Evolutionary conservation across 192 early-diverging fungal genomes (phyloP).

Genomic region (Coemansia sp.): DNA sequence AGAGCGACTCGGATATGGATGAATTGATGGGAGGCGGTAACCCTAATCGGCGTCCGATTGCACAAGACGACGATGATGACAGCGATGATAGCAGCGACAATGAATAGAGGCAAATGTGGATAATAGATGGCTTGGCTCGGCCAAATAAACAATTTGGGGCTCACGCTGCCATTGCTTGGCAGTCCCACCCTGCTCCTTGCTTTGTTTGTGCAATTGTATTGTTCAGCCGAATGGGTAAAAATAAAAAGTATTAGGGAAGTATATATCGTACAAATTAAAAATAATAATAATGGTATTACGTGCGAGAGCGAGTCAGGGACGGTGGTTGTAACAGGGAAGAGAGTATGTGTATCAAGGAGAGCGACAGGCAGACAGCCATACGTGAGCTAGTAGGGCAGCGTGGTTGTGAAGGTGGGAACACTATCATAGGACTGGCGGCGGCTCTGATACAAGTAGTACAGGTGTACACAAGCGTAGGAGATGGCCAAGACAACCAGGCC

Average conservation of each 20-base stretch:
- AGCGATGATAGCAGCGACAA: conserved; percentile 2
- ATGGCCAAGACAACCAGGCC: conserved; percentile 47
- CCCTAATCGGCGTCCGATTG: conserved; percentile 23
- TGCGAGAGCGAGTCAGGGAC: conserved; percentile 4
- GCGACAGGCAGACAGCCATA: not conserved
- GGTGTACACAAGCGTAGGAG: conserved; percentile 46
- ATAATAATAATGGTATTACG: not conserved
- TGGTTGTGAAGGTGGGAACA: conserved; percentile 8
- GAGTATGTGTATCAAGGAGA: not conserved
- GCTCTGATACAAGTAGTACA: conserved; percentile 38
- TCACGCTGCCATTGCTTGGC: not conserved
- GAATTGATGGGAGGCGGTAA: conserved; percentile 19
- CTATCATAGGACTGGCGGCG: conserved; percentile 22
- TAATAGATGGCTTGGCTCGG: not conserved
- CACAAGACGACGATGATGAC: conserved; percentile 1
- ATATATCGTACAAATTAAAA: conserved; percentile 26
- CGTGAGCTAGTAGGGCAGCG: conserved; percentile 24
- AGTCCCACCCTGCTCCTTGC: not conserved
- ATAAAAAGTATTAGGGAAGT: not conserved
- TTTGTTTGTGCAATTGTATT: not conserved
- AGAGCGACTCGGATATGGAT: conserved; percentile 2
- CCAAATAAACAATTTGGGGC: not conserved
- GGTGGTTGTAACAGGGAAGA: conserved; percentile 10
- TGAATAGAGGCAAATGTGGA: not conserved
- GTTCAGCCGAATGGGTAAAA: not conserved